Base-by-base conservation (phyloP, 2,329 filamentous ascomycete genomes). In the Aspergillus sp. region DNA sequence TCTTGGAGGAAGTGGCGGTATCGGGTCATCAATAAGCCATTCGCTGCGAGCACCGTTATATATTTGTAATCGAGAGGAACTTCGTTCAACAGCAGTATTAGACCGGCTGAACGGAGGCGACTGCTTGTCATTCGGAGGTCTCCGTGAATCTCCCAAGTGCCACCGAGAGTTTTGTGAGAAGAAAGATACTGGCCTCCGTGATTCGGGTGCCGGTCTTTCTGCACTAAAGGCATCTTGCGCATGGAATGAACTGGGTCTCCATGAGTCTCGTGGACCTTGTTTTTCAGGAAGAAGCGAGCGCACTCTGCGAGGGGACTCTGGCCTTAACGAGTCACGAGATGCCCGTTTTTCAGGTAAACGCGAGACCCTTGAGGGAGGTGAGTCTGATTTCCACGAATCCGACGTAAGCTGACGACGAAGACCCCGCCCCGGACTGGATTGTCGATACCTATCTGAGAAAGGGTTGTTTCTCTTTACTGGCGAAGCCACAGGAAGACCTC, bases 1-100 rank as follows among this genome's bases (percentile, higher is more conserved):
- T 44, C 55, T 55, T 32, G 20, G 9, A 27, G 53, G 53, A 2
- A 57, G 27, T 5, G 41, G 17, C 5, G 45, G 44, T 10, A 42
- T 43, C 19, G 9, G 37, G 5, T 39, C 37, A 3, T 39, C 37
- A 19, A 5, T 5, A 15, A 20, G 7, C 25, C 25, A 39, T 17
- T n/a, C n/a, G 7, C 19, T 39, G 10, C 19, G 19, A 39, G 19
- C 17, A 22, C 4, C 19, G 17, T 20, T 9, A 10, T 39, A 17
- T 19, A 10, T 15, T 39, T 13, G n/a, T 5, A 19, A 25, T 2
- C 7, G 22, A 10, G 22, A 13, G 30, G 9, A 6, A 23, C 15
- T 7, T 10, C 37, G 37, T 12, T 10, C 37, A 12, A 22, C 7
- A 19, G 37, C 7, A 17, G 10, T 5, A 7, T 9, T 17, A 39